Evolutionary conservation across 192 early-diverging fungal species (phyloP).

Genomic region (Backusella tuberculispora): DNA sequence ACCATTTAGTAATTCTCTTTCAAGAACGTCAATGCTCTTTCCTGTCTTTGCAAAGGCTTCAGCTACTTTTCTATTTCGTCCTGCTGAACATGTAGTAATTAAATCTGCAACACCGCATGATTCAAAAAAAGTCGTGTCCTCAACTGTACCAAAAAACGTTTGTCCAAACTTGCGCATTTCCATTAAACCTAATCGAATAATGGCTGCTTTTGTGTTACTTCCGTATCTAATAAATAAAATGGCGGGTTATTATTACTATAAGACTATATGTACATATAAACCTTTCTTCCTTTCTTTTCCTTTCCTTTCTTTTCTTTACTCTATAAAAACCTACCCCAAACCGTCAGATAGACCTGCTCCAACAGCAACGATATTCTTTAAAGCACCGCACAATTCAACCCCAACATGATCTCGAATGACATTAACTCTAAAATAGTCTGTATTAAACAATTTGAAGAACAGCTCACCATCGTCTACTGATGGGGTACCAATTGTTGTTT

Average conservation of each 20-base stretch:
- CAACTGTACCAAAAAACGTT: conserved; percentile 75
- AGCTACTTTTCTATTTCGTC: conserved; percentile 88
- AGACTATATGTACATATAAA: too few relatives aligned
- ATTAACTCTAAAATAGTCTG: conserved; percentile 84
- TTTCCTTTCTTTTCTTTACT: neutral
- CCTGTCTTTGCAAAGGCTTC: conserved; percentile 88
- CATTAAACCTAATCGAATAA: conserved; percentile 91
- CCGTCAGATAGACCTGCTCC: conserved; percentile 94
- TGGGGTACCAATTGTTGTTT: conserved; percentile 88
- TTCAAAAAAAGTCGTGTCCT: conserved; percentile 94
- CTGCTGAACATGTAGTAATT: conserved; percentile 95
- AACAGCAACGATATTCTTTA: conserved; percentile 97
- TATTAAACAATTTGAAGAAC: conserved; percentile 85
- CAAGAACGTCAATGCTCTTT: conserved; percentile 90
- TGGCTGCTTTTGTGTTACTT: conserved; percentile 96
- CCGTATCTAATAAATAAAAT: conserved; percentile 48
- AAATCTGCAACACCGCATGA: conserved; percentile 96
- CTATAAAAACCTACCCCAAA: conserved; percentile 57
- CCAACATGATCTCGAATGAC: conserved; percentile 86
- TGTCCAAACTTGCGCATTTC: conserved; percentile 94
- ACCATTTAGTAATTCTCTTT: conserved; percentile 90
- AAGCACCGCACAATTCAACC: conserved; percentile 94
- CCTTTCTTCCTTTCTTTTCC: too few relatives aligned
- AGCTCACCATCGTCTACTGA: conserved; percentile 70
- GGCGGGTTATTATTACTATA: neutral